These are phyloP conservation scores for Pochonia chlamydosporia DNA, from an alignment of 2,329 filamentous ascomycete species.

Conservation along the genomic window DNA sequence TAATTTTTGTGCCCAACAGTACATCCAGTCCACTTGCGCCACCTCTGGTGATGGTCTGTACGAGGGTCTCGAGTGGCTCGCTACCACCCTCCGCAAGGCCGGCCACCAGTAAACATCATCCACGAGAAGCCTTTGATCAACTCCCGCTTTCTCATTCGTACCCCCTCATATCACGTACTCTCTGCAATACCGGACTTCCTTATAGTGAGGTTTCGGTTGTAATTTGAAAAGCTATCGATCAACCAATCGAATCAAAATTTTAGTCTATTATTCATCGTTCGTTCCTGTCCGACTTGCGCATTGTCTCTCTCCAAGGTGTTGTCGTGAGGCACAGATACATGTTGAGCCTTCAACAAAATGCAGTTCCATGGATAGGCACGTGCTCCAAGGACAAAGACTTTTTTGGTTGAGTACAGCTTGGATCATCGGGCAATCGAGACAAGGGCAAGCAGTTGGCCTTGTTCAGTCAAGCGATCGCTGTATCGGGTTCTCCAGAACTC, in stretches of 20 bases:
- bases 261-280: slow-evolving; percentile 30
- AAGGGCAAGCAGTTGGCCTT: background rate
- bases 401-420: background rate
- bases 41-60: slow-evolving; percentile 99
- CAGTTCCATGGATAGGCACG: background rate
- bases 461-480: background rate
- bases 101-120: slow-evolving; percentile 54
- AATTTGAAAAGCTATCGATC: slow-evolving; percentile 49
- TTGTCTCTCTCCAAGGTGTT: slow-evolving; percentile 14
- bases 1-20: slow-evolving; percentile 44
- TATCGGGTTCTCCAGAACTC: background rate
- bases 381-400: background rate
- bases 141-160: slow-evolving; percentile 26
- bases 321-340: slow-evolving; percentile 20
- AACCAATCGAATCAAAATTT: slow-evolving; percentile 45
- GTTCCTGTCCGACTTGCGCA: slow-evolving; percentile 20
- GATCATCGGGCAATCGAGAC: background rate
- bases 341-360: background rate
- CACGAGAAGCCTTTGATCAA: slow-evolving; percentile 27
- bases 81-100: slow-evolving; percentile 74
- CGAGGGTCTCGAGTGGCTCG: slow-evolving; percentile 94
- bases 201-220: slow-evolving; percentile 49
- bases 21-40: slow-evolving; percentile 99
- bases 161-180: slow-evolving; percentile 34
- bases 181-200: slow-evolving; percentile 32